Conservation (phyloP, 2,329 filamentous ascomycete species). For the Fusarium robinianum region DNA sequence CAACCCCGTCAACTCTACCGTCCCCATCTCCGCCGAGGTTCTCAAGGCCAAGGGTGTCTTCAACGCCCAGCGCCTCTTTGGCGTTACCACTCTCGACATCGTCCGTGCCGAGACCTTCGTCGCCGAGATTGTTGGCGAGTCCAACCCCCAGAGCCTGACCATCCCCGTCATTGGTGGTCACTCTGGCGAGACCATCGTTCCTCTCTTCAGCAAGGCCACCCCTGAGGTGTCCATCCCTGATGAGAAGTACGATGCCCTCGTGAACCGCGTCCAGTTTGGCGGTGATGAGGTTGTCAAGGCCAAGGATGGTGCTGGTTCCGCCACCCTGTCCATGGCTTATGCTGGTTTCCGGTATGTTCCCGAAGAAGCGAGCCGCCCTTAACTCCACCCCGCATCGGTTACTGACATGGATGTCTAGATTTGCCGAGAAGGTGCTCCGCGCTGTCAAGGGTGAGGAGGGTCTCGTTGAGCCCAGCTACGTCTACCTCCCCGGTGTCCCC, state of each 20-base stretch:
- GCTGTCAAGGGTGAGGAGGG: slow-evolving; percentile 88
- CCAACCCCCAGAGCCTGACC: slow-evolving; percentile 78
- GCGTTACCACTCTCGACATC: slow-evolving; percentile 97
- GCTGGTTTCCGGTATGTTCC: slow-evolving; percentile 79
- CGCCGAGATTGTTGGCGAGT: slow-evolving; percentile 79
- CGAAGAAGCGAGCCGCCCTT: too few relatives aligned
- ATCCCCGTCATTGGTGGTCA: slow-evolving; percentile 96
- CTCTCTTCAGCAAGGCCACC: slow-evolving; percentile 90
- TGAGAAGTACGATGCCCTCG: slow-evolving; percentile 87
- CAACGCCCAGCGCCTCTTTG: slow-evolving; percentile 93
- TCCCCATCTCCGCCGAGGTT: slow-evolving; percentile 95
- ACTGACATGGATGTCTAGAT: slow-evolving; percentile 55
- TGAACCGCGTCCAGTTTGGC: slow-evolving; percentile 96
- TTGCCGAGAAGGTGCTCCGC: slow-evolving; percentile 92
- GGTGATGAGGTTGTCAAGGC: slow-evolving; percentile 97
- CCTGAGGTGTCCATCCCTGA: slow-evolving; percentile 79
- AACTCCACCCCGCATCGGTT: slow-evolving; percentile 1
- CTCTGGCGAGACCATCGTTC: slow-evolving; percentile 97
- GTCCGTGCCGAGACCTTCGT: slow-evolving; percentile 98
- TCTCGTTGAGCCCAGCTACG: slow-evolving; percentile 91
- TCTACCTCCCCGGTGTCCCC: slow-evolving; percentile 89
- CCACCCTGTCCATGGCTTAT: slow-evolving; percentile 93
- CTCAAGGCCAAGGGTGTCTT: slow-evolving; percentile 93
- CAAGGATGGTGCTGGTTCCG: slow-evolving; percentile 88
- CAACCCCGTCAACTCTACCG: slow-evolving; percentile 99